Percentiles rank a stretch among this genome's conserved stretches.
Evolutionary conservation across 2,329 filamentous ascomycete genomes (phyloP).

Genomic region (Fusarium transvaalense): DNA sequence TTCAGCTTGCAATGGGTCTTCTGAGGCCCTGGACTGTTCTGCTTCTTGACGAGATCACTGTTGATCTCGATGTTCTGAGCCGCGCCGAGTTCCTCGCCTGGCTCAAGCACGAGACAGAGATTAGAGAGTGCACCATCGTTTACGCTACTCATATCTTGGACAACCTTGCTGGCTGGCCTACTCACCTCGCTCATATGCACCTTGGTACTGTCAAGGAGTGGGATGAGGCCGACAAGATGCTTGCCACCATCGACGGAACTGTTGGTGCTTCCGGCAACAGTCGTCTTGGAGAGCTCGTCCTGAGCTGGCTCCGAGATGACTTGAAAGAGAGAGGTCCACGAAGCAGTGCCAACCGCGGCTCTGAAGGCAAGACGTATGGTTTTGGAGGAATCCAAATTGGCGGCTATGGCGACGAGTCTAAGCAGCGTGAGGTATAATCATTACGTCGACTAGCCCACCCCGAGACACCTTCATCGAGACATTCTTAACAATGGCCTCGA

Average conservation of each 20-base stretch:
- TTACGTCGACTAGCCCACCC: not conserved
- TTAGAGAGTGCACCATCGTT: slow-evolving; percentile 86
- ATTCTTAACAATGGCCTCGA: slow-evolving; percentile 43
- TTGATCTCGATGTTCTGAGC: slow-evolving; percentile 90
- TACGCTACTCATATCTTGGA: slow-evolving; percentile 98
- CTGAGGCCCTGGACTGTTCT: slow-evolving; percentile 91
- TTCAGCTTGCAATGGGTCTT: slow-evolving; percentile 96
- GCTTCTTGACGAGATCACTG: slow-evolving; percentile 95
- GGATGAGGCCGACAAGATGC: slow-evolving; percentile 79
- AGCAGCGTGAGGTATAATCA: slow-evolving; percentile 49
- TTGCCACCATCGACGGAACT: slow-evolving; percentile 62
- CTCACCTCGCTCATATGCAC: slow-evolving; percentile 95
- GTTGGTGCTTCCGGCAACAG: slow-evolving; percentile 75
- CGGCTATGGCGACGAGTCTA: slow-evolving; percentile 69
- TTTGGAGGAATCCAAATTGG: slow-evolving; percentile 64
- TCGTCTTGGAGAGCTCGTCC: slow-evolving; percentile 85
- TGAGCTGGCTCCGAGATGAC: slow-evolving; percentile 88
- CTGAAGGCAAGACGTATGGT: slow-evolving; percentile 74
- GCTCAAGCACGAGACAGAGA: slow-evolving; percentile 87
- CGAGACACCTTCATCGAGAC: slow-evolving; percentile 1
- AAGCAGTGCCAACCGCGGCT: slow-evolving; percentile 65
- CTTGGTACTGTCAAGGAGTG: slow-evolving; percentile 88
- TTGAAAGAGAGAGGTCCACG: slow-evolving; percentile 82
- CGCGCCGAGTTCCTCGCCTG: slow-evolving; percentile 88
- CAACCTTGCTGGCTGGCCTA: slow-evolving; percentile 94